Conservation (phyloP, 805 yeast species). For the Metschnikowia kofuensis region DNA sequence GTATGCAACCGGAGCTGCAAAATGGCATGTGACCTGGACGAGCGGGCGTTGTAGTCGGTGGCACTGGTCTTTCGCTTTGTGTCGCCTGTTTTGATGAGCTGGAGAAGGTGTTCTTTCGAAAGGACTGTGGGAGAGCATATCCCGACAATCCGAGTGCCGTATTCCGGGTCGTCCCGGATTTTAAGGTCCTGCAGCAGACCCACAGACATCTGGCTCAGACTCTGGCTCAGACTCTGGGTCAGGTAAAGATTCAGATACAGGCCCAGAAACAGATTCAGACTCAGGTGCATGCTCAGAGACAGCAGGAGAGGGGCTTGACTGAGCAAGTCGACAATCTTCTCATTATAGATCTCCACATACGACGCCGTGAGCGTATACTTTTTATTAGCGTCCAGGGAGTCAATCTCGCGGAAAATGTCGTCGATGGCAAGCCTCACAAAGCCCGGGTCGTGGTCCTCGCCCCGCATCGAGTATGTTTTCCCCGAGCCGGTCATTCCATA, state of each 20-base stretch:
- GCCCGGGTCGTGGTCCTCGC: constrained; percentile 61
- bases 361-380: constrained; percentile 56
- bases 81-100: constrained; percentile 67
- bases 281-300: neutral
- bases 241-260: neutral
- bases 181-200: constrained; percentile 51
- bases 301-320: constrained; percentile 12
- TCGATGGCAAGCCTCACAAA: constrained; percentile 66
- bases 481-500: constrained; percentile 96
- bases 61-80: constrained; percentile 73
- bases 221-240: neutral
- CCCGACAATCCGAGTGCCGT: constrained; percentile 76
- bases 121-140: constrained; percentile 59
- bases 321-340: constrained; percentile 65
- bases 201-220: neutral
- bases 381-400: constrained; percentile 17
- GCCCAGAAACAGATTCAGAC: neutral
- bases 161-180: constrained; percentile 70
- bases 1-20: constrained; percentile 61
- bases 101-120: constrained; percentile 57
- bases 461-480: constrained; percentile 85
- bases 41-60: constrained; percentile 83
- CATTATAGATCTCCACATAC: constrained; percentile 85
- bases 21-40: constrained; percentile 91
- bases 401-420: constrained; percentile 51